Conservation (phyloP, 2,329 filamentous ascomycete species). For the Ophiostoma ips region DNA sequence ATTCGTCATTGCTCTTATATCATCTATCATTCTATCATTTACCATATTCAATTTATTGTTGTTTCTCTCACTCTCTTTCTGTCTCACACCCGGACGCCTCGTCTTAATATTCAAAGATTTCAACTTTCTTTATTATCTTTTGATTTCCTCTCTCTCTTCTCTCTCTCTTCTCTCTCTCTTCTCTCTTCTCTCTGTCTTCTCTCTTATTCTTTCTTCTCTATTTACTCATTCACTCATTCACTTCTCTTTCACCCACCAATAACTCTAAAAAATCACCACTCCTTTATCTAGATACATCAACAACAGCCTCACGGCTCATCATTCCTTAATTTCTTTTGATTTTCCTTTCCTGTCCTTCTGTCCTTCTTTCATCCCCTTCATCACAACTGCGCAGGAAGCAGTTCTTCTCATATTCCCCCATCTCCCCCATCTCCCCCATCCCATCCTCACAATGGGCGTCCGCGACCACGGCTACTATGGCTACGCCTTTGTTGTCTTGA, state of each 20-base stretch:
- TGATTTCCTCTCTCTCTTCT: background rate
- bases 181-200: background rate
- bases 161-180: background rate
- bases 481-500: slow-evolving; percentile 61
- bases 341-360: background rate
- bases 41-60: background rate
- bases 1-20: too few species aligned
- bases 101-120: slow-evolving; percentile 1
- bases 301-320: background rate
- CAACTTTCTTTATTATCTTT: slow-evolving; percentile 8
- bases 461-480: slow-evolving; percentile 29
- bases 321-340: background rate
- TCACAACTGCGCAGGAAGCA: background rate
- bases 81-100: background rate
- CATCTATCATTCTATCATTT: background rate
- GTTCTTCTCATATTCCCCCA: background rate
- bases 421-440: background rate
- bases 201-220: background rate
- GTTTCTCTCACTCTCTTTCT: background rate
- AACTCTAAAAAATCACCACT: too few species aligned
- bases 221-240: background rate
- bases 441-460: slow-evolving; percentile 15
- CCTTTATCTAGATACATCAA: too few species aligned
- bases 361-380: background rate
- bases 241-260: background rate